Conservation (phyloP, 2,329 filamentous ascomycete species). For the Parascedosporium putredinis region DNA sequence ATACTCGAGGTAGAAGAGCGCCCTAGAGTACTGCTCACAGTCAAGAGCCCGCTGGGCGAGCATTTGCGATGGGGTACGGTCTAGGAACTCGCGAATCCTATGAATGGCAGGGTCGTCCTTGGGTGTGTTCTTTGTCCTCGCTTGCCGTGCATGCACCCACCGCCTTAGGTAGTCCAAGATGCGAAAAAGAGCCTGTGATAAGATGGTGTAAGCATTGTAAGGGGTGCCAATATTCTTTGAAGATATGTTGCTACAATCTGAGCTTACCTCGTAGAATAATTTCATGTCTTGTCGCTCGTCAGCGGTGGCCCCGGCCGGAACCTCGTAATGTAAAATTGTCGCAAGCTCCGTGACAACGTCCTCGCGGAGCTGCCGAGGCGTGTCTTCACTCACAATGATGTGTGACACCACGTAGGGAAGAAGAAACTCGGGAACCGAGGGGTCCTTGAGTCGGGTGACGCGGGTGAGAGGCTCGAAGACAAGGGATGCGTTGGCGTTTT, state of each 20-base stretch:
- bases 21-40: constrained; percentile 84
- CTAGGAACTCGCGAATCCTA: constrained; percentile 40
- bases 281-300: constrained; percentile 65
- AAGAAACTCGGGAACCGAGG: constrained; percentile 77
- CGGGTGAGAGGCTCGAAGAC: constrained; percentile 75
- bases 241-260: too few species aligned
- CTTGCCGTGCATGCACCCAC: constrained; percentile 73
- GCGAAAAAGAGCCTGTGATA: constrained; percentile 68
- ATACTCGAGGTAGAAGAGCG: constrained; percentile 90
- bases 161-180: constrained; percentile 84
- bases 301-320: constrained; percentile 20
- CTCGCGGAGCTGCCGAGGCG: constrained; percentile 48
- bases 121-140: constrained; percentile 16
- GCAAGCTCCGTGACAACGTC: constrained; percentile 65
- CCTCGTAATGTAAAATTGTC: constrained; percentile 57
- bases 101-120: constrained; percentile 37
- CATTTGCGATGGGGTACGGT: constrained; percentile 62
- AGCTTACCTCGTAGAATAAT: constrained; percentile 76
- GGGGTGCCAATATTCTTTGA: not conserved
- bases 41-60: constrained; percentile 77
- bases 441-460: constrained; percentile 75
- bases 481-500: constrained; percentile 61
- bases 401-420: constrained; percentile 82
- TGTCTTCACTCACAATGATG: constrained; percentile 60
- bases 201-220: constrained; percentile 14